Base-by-base conservation (phyloP, 306 rosid genomes). In the Psophocarpus tetragonolobus region DNA sequence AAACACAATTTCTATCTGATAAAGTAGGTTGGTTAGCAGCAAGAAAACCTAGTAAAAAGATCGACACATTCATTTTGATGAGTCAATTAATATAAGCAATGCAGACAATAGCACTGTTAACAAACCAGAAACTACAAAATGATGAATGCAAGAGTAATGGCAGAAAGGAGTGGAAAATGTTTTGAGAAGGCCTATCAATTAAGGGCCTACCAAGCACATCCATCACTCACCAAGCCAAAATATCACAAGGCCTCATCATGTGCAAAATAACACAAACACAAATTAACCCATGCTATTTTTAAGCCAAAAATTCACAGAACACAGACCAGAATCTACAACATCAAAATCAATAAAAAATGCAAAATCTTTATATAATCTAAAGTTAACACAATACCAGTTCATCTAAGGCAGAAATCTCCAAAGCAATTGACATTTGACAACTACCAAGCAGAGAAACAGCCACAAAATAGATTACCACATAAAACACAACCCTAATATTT, bases 221-320 rank as follows among this genome's bases (percentile, higher is more conserved):
- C 58, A 51, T 1, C 53, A 30, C 54, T 41, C 24, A n/a, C 20
- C 64, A 23, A 61, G 17, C 13, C 20, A 50, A 39, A 68, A 57
- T 24, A 54, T 70, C 1, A 5, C 17, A 73, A 50, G 30, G 39
- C 41, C 41, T 4, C 27, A 42, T 50, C 26, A 4, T 9, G 27
- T 48, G 30, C 75, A 68, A 42, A 72, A 66, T 17, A 73, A 51
- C 26, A 41, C 29, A 17, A 53, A 58, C 74, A 48, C 51, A 60
- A 68, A 57, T 58, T 14, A 65, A 51, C 32, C 48, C 0, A 3
- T n/a, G 18, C 57, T 71, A 68, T 1, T 64, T 63, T 83, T 2
- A 15, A 54, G 7, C 38, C 38, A 10, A 54, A 45, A 38, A 8
- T 32, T 18, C 38, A 35, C 11, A 42, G 10, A 4, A 66, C 9